Percentiles rank a stretch among this genome's conserved stretches.
Evolutionary conservation across 2,329 filamentous ascomycete genomes (phyloP).

Genomic region (Chaetothyriales sp.): DNA sequence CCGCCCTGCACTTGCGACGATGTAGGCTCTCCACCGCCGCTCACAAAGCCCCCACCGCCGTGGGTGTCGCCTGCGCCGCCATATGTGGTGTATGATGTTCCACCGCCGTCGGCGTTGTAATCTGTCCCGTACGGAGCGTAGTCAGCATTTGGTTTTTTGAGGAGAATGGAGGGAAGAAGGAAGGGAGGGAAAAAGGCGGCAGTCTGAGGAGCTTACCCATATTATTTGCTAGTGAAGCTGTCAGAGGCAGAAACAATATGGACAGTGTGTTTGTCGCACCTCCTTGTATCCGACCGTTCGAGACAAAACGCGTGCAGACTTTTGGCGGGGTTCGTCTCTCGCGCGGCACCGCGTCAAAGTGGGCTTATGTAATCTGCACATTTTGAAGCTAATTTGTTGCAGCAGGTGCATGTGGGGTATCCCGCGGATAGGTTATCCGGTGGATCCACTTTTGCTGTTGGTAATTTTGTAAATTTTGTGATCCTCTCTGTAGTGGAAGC

Average conservation of each 20-base stretch:
- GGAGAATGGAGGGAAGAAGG: too few species aligned
- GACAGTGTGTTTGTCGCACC: background rate
- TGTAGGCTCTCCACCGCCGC: slow-evolving; percentile 26
- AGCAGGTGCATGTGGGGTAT: background rate
- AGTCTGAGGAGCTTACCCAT: background rate
- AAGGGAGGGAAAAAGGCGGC: too few species aligned
- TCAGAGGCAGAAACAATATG: background rate
- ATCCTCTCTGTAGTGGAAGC: background rate
- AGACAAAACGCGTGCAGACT: too few species aligned
- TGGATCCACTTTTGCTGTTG: background rate
- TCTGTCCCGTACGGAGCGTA: background rate
- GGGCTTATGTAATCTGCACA: background rate
- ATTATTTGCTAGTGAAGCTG: background rate
- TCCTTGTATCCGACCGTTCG: too few species aligned
- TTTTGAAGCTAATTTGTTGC: background rate
- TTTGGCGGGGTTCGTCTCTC: too few species aligned
- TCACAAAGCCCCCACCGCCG: slow-evolving; percentile 46
- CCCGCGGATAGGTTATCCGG: background rate
- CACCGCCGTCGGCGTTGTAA: slow-evolving; percentile 3
- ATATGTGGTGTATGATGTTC: slow-evolving; percentile 39
- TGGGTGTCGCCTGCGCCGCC: slow-evolving; percentile 41
- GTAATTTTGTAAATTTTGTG: background rate
- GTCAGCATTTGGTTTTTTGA: background rate
- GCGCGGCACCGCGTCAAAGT: too few species aligned
- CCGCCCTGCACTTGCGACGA: slow-evolving; percentile 32